phyloP scores from a whole-genome alignment of 75 land plant species.

The Selaginella moellendorffii region DNA sequence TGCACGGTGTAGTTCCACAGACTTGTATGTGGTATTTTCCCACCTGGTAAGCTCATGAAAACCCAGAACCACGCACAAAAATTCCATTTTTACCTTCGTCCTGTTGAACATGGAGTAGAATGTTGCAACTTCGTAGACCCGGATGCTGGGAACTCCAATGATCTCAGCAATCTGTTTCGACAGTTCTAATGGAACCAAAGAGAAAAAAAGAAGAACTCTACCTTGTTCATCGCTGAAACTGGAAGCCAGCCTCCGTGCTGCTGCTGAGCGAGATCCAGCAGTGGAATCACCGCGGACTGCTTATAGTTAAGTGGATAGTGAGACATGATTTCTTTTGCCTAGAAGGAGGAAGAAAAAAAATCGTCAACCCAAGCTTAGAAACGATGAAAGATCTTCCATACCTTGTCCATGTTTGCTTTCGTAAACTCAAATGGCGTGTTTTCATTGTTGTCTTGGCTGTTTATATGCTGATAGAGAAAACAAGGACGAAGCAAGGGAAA shows the following conservation, averaged over 20 bases:
- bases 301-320: slow-evolving; percentile 96
- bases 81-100: slow-evolving; percentile 37
- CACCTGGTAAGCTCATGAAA: slow-evolving; percentile 34
- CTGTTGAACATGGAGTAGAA: slow-evolving; percentile 98
- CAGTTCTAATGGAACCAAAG: slow-evolving; percentile 5
- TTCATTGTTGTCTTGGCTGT: slow-evolving; percentile 77
- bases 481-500: no score
- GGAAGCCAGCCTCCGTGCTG: slow-evolving; percentile 98
- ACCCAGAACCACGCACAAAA: background rate
- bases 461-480: slow-evolving; percentile 45
- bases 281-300: slow-evolving; percentile 84
- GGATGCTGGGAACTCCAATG: slow-evolving; percentile 83
- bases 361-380: background rate
- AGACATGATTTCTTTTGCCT: slow-evolving; percentile 84
- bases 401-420: slow-evolving; percentile 48
- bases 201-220: no score
- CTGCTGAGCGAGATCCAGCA: slow-evolving; percentile 95
- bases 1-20: slow-evolving; percentile 97
- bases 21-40: slow-evolving; percentile 90
- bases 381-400: slow-evolving; percentile 8
- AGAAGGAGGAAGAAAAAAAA: slow-evolving; percentile 5
- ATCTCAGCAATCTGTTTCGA: slow-evolving; percentile 64
- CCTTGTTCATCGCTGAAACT: slow-evolving; percentile 94
- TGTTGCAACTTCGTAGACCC: slow-evolving; percentile 96
- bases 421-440: slow-evolving; percentile 70